Evolutionary conservation across 2,329 filamentous ascomycete genomes (phyloP), one percentile per base, ranked within the genome.

Genomic region (Diaporthe citrichinensis): DNA sequence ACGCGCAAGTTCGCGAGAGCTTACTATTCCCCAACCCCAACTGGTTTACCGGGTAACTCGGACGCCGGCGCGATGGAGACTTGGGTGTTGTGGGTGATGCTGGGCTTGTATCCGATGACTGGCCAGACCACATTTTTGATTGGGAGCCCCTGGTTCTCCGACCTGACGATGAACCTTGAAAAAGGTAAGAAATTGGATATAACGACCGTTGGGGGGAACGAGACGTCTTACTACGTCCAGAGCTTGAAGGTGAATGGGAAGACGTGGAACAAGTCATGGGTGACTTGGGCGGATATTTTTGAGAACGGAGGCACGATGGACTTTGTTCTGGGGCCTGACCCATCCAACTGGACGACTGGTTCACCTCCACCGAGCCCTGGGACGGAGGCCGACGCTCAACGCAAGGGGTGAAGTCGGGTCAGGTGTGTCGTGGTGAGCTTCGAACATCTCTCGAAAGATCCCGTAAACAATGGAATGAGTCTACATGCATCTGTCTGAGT

Each of bases 11-110:
- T 92, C 61, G 92, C 92, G 41, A 90, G 91, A 78, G 83, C 85
- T 20, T 91, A 90, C 83, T 94, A 93, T 83, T 86, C 85, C 67
- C 85, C 88, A 1, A 88, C 88, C 0, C 84, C 86, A 0, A 80
- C 79, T 10, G 93, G 93, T 0, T 85, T 94, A 0, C 93, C 93
- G 0, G 93, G 93, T 0, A 94, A 94, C 82, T 91, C 89, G 59
- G 93, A 94, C 81, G 92, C 92, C 2, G 93, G 93, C 9, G 91
- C 93, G 20, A 94, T 94, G 92, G 92, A 94, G 80, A 91, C 89
- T 10, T 94, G 92, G 90, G 82, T 93, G 3, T 83, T 93, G 12
- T 94, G 92, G 90, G 90, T 90, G 77, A 93, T 93, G 88, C 87
- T 94, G 51, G 92, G 92, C 2, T 83, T 94, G 39, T 94, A 93